phyloP scores from a whole-genome alignment of 192 early-diverging fungal species.

The Backusella tuberculispora region DNA sequence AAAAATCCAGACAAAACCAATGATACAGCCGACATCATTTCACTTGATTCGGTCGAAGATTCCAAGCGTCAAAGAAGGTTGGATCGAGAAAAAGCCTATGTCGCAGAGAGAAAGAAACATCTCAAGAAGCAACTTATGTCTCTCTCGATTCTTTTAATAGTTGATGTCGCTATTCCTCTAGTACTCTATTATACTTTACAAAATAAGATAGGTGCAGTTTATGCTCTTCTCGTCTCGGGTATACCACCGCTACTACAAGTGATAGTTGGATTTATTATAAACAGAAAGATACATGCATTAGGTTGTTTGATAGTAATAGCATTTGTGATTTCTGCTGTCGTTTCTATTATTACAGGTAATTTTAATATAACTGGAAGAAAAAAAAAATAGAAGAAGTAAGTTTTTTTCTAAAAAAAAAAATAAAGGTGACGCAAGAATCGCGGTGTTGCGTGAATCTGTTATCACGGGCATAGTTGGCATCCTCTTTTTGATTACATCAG shows the following conservation, averaged over 20 bases:
- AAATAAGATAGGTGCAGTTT: slow-evolving; percentile 29
- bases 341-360: slow-evolving; percentile 37
- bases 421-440: slow-evolving; percentile 36
- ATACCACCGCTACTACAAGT: slow-evolving; percentile 43
- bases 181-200: slow-evolving; percentile 40
- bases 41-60: not conserved
- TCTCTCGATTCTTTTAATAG: slow-evolving; percentile 18
- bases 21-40: not conserved
- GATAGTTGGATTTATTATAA: slow-evolving; percentile 33
- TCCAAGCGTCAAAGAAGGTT: not conserved
- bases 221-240: slow-evolving; percentile 46
- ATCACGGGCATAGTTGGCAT: slow-evolving; percentile 40
- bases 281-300: slow-evolving; percentile 39
- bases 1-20: not conserved
- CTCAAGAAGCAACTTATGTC: not conserved
- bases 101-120: not conserved
- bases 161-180: slow-evolving; percentile 39
- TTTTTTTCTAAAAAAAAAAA: not conserved
- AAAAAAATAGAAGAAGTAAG: not conserved
- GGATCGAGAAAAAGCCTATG: not conserved
- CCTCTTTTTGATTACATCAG: slow-evolving; percentile 43
- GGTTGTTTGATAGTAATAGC: slow-evolving; percentile 43
- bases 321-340: slow-evolving; percentile 43
- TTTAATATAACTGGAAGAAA: not conserved
- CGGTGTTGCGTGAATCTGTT: slow-evolving; percentile 48